phyloP scores from a whole-genome alignment of 768 basidiomycete species.

The Terana coerulea region DNA sequence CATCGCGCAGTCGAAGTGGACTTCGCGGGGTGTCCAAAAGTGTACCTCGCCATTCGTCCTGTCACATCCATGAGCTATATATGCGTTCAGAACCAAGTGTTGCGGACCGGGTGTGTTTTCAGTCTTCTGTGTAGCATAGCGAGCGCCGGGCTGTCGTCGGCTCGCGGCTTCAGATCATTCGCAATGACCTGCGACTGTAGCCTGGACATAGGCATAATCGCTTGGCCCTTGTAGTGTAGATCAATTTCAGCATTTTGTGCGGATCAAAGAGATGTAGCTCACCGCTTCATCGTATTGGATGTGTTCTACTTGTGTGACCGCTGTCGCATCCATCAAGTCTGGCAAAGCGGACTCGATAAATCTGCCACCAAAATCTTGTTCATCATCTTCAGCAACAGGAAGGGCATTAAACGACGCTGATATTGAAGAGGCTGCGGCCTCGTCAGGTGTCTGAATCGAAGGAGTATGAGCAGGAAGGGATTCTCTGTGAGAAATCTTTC shows the following conservation, averaged over 20 bases:
- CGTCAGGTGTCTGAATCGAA: no score
- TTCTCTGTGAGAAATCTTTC: conserved; percentile 5
- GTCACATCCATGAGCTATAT: no score
- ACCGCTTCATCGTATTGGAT: conserved; percentile 22
- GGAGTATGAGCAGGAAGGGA: neutral
- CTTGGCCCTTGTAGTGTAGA: conserved; percentile 4
- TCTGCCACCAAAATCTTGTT: conserved; percentile 29
- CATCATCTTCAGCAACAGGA: neutral
- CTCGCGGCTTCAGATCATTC: neutral
- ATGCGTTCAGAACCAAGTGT: conserved; percentile 1
- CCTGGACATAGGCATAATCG: conserved; percentile 9
- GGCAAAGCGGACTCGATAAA: conserved; percentile 30
- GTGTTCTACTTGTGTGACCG: conserved; percentile 19
- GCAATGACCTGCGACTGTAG: conserved; percentile 4
- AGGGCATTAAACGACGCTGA: no score
- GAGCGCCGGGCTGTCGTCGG: neutral
- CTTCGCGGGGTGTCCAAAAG: neutral
- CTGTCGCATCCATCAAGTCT: conserved; percentile 32
- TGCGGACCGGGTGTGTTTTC: conserved; percentile 16
- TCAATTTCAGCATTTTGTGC: neutral
- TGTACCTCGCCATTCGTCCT: conserved; percentile 1
- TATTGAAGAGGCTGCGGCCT: neutral
- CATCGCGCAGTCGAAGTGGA: neutral
- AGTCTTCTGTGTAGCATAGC: conserved; percentile 13
- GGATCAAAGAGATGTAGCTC: conserved; percentile 1